These are phyloP conservation scores for Nepenthes gracilis DNA, from an alignment of 148 eudicot genomes.

Conservation along the genomic window DNA sequence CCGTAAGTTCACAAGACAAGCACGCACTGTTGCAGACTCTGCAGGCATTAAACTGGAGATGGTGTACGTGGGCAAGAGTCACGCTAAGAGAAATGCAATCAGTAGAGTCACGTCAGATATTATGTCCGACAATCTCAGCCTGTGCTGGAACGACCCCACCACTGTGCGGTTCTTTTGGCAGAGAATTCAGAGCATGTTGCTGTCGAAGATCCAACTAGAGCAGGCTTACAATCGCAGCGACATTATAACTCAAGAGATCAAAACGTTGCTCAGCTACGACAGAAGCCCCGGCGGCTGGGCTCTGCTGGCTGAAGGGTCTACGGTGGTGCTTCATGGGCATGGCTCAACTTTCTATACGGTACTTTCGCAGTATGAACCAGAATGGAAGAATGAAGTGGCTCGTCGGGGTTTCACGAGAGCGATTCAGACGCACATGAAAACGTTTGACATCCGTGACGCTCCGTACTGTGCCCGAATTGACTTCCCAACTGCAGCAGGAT, in stretches of 20 bases:
- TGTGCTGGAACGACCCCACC: conserved; percentile 36
- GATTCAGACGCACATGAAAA: background rate
- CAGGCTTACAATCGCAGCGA: conserved; percentile 12
- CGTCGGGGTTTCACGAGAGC: background rate
- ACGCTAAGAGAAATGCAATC: conserved; percentile 1
- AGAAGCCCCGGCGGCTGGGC: conserved; percentile 28
- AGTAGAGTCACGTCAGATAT: background rate
- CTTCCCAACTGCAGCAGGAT: conserved; percentile 10
- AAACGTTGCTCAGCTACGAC: conserved; percentile 26
- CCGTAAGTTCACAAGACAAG: conserved; percentile 26
- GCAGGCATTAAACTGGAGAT: conserved; percentile 44
- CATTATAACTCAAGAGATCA: conserved; percentile 21
- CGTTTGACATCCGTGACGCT: conserved; percentile 7
- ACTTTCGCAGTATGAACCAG: background rate
- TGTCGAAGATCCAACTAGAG: conserved; percentile 44
- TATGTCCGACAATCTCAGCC: conserved; percentile 17
- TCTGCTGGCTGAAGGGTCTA: conserved; percentile 19
- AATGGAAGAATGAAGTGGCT: too few relatives aligned
- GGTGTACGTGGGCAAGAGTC: conserved; percentile 56
- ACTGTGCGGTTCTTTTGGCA: conserved; percentile 57
- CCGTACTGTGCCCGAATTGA: conserved; percentile 18
- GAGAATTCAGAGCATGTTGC: conserved; percentile 52
- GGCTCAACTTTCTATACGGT: background rate
- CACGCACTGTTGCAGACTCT: conserved; percentile 23
- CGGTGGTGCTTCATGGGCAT: conserved; percentile 10